phyloP scores from a whole-genome alignment of 441 rosid species.

The Syzygium malaccense region DNA sequence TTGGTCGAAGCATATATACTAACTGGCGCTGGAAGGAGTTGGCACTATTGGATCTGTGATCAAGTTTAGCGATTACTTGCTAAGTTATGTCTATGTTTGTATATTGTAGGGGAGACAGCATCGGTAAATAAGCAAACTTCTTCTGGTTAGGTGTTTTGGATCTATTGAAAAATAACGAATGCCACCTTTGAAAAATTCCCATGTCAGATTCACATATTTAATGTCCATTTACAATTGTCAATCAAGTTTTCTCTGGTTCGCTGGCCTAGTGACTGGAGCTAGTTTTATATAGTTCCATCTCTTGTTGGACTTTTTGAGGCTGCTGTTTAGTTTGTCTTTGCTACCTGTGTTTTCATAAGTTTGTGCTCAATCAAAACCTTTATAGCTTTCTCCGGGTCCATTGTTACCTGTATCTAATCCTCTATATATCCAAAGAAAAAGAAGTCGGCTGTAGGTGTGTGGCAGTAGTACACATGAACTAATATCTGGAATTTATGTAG shows the following conservation, averaged over 20 bases:
- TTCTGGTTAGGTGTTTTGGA: not conserved
- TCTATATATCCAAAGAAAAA: not conserved
- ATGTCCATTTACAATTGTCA: not conserved
- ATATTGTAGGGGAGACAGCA: not conserved
- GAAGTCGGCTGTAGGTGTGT: not conserved
- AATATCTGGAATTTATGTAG: not conserved
- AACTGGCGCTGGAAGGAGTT: not conserved
- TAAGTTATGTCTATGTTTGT: not conserved
- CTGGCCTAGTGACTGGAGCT: not conserved
- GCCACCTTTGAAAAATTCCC: not conserved
- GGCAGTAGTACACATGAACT: not conserved
- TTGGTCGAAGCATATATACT: too few relatives aligned
- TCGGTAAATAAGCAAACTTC: not conserved
- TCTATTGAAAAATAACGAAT: not conserved
- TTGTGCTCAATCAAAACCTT: not conserved
- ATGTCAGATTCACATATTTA: not conserved
- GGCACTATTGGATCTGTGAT: not conserved
- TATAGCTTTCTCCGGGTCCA: not conserved
- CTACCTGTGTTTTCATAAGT: not conserved
- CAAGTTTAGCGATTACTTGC: not conserved
- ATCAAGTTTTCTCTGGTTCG: not conserved
- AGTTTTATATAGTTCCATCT: not conserved
- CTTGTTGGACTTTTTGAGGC: not conserved
- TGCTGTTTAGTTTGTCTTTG: not conserved
- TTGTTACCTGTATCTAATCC: not conserved